Percentiles rank a stretch among this genome's conserved stretches.
Conservation (phyloP, 2,329 filamentous ascomycete species). For the Pseudogymnoascus sp. region DNA sequence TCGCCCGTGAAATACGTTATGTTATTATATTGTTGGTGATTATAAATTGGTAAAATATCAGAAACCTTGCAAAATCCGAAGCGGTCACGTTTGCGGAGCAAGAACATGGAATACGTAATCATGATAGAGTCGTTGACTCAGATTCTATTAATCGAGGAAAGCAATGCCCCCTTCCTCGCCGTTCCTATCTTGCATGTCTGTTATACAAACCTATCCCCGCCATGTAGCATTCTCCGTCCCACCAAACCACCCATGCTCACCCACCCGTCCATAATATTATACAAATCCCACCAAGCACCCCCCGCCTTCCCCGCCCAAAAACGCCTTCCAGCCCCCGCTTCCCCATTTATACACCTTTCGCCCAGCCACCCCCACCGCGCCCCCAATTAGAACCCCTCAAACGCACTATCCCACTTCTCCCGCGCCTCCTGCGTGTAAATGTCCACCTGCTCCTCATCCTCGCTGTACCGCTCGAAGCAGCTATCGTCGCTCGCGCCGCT, state of each 20-base stretch:
- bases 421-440: conserved; percentile 62
- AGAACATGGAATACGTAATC: not conserved
- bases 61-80: not conserved
- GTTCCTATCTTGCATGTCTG: not conserved
- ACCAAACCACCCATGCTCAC: not conserved
- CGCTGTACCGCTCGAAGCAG: conserved; percentile 75
- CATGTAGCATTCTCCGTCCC: not conserved
- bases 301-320: not conserved
- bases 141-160: not conserved
- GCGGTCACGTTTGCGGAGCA: not conserved
- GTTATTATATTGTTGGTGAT: not conserved
- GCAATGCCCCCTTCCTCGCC: not conserved
- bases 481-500: conserved; percentile 65
- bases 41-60: not conserved
- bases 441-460: conserved; percentile 50
- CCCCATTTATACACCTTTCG: not conserved
- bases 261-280: conserved; percentile 1
- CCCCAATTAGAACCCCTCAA: conserved; percentile 55
- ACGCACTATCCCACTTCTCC: conserved; percentile 61
- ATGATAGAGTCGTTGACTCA: not conserved
- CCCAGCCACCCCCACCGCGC: not conserved
- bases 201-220: not conserved
- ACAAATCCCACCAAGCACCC: not conserved
- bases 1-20: too few relatives aligned
- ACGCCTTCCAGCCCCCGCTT: not conserved